Evolutionary conservation across 2,329 filamentous ascomycete genomes (phyloP), one percentile per base, ranked within the genome.

Genomic region (Akanthomyces dipterigenus): DNA sequence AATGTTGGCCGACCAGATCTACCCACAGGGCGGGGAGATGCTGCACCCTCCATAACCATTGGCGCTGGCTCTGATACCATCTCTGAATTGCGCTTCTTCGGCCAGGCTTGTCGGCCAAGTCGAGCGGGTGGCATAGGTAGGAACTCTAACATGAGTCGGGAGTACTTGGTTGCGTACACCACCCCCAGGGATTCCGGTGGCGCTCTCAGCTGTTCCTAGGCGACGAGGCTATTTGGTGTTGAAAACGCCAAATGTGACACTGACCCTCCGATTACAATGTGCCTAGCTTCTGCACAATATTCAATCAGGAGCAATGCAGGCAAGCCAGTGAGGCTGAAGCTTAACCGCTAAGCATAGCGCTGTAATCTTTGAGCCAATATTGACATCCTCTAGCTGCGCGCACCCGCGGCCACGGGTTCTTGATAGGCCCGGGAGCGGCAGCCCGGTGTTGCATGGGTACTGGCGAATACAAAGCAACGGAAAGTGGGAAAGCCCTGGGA

Each of bases 181-280:
- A 36, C 28, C n/a, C n/a, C n/a, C 18, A 8, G 54, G 36, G 11
- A 46, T n/a, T 36, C 26, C 28, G 43, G 55, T 49, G 55, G 55
- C 55, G 43, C 16, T 46, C 55, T 58, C 55, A 58, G 55, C 45
- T 58, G 42, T 9, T 18, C 26, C 22, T 45, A 50, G 49, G 55
- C 55, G 31, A 49, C 18, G 34, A 50, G 55, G 55, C 55, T 50
- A 50, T 49, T 57, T 38, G 43, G 43, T 22, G 14, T 26, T n/a
- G 28, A 18, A 11, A 20, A 26, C 55, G 43, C 55, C 43, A 28
- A 59, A 59, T 51, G 48, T 22, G n/a, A 59, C 56, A 40, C 48
- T 50, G 14, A 22, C 8, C 45, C 20, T 43, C 20, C n/a, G 12
- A 20, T 11, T 36, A 26, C 22, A 2, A 12, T n/a, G 42, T n/a